Evolutionary conservation across 1,139 yeast species (phyloP).

Genomic region (Candida sp.): DNA sequence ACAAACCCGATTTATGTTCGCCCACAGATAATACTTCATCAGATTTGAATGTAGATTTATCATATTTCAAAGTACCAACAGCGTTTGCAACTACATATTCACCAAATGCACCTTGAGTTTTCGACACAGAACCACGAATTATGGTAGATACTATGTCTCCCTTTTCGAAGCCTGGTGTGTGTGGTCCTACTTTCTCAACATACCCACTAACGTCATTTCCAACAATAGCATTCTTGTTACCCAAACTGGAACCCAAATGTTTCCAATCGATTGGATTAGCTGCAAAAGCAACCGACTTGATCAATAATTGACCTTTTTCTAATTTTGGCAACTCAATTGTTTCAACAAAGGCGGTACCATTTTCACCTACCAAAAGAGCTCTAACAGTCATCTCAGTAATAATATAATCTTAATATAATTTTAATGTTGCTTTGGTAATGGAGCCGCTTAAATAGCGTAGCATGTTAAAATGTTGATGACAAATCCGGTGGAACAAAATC

Average conservation of each 20-base stretch:
- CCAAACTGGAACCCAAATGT: slow-evolving; percentile 29
- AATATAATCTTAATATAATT: too few relatives aligned
- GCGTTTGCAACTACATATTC: slow-evolving; percentile 48
- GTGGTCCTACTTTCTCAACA: slow-evolving; percentile 51
- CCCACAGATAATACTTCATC: slow-evolving; percentile 5
- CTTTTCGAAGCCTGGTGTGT: slow-evolving; percentile 46
- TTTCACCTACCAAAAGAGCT: neutral
- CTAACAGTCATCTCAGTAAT: too few relatives aligned
- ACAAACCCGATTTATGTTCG: slow-evolving; percentile 2
- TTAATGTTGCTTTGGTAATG: too few relatives aligned
- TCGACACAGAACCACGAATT: slow-evolving; percentile 22
- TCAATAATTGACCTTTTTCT: slow-evolving; percentile 40
- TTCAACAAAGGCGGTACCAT: neutral
- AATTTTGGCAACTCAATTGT: slow-evolving; percentile 22
- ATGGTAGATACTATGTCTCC: slow-evolving; percentile 39
- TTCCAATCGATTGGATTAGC: slow-evolving; percentile 80
- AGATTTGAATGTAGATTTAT: slow-evolving; percentile 4
- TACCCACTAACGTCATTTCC: slow-evolving; percentile 64
- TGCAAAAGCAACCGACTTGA: slow-evolving; percentile 59
- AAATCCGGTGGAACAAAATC: too few relatives aligned
- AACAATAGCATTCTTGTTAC: slow-evolving; percentile 39
- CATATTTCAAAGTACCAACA: slow-evolving; percentile 27
- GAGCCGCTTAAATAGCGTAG: too few relatives aligned
- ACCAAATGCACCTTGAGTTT: slow-evolving; percentile 53
- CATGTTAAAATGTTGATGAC: too few relatives aligned